Evolutionary conservation across 73 alveolate species (phyloP).

Genomic region (Tetrahymena borealis): DNA sequence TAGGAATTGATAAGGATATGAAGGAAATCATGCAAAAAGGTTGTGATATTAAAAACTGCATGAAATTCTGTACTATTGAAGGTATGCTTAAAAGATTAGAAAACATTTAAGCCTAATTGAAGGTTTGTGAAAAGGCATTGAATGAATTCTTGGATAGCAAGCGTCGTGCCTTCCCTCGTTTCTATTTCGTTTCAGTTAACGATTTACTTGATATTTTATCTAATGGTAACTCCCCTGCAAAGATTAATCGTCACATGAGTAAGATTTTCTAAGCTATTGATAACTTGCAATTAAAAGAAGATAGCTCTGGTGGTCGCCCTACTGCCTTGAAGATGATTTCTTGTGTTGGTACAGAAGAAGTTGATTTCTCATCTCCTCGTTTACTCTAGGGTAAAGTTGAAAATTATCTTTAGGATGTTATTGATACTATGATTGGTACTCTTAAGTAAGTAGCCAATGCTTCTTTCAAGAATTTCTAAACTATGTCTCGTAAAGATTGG

Average conservation of each 20-base stretch:
- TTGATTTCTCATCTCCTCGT: conserved; percentile 88
- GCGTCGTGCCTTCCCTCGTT: conserved; percentile 99
- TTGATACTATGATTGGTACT: conserved; percentile 87
- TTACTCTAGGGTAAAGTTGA: conserved; percentile 96
- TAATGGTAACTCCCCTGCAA: conserved; percentile 96
- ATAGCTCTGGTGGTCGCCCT: conserved; percentile 89
- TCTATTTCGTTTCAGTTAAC: conserved; percentile 99
- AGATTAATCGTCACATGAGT: conserved; percentile 94
- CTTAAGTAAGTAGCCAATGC: conserved; percentile 78
- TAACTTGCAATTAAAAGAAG: conserved; percentile 65
- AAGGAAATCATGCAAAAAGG: conserved; percentile 95
- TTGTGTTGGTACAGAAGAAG: conserved; percentile 98
- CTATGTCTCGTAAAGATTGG: conserved; percentile 80
- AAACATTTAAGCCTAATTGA: conserved; percentile 86
- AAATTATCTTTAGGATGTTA: conserved; percentile 89
- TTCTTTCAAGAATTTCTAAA: conserved; percentile 63
- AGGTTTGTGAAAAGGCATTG: conserved; percentile 99
- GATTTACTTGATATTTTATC: conserved; percentile 99
- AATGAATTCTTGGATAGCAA: conserved; percentile 99
- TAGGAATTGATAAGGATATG: conserved; percentile 90
- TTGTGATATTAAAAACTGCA: conserved; percentile 55
- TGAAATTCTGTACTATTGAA: conserved; percentile 88
- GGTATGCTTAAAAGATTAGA: conserved; percentile 84
- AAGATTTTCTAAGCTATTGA: conserved; percentile 95
- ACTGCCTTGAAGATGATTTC: conserved; percentile 95